These are phyloP conservation scores for Sugiyamaella valdiviana DNA, from an alignment of 805 yeast genomes.

Conservation along the genomic window DNA sequence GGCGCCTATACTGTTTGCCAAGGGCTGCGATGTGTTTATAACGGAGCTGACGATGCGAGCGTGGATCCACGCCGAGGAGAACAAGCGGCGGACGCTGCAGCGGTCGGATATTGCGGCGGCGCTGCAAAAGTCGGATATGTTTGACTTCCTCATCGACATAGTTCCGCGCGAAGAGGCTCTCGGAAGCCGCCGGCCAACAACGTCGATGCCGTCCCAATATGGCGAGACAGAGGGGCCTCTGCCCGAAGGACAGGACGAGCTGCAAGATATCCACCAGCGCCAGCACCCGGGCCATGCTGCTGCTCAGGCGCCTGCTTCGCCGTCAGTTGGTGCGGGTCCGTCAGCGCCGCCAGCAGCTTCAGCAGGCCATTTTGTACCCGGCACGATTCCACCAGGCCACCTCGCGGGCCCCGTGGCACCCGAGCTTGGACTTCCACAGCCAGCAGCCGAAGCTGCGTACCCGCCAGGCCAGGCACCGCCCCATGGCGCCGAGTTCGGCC, in stretches of 20 bases:
- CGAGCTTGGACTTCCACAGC: neutral
- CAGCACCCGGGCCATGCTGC: neutral
- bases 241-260: neutral
- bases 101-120: constrained; percentile 95
- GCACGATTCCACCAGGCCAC: neutral
- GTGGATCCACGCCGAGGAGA: constrained; percentile 97
- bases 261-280: neutral
- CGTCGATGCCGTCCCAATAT: neutral
- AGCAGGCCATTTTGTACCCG: neutral
- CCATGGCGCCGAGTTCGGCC: constrained; percentile 2
- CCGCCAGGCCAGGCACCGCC: neutral
- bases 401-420: neutral
- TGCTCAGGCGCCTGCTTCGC: neutral
- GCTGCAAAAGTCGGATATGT: constrained; percentile 90
- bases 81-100: constrained; percentile 89
- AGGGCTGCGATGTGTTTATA: constrained; percentile 95
- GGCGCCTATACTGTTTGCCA: constrained; percentile 95
- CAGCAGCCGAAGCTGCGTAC: neutral
- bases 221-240: neutral
- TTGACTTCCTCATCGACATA: constrained; percentile 91
- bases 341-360: neutral
- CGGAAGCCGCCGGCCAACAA: neutral
- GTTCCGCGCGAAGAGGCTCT: constrained; percentile 82
- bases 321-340: neutral
- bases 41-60: constrained; percentile 98